These are phyloP conservation scores for Porphyrellus sp. DNA, from an alignment of 1,284 basidiomycete species.

Conservation along the genomic window DNA sequence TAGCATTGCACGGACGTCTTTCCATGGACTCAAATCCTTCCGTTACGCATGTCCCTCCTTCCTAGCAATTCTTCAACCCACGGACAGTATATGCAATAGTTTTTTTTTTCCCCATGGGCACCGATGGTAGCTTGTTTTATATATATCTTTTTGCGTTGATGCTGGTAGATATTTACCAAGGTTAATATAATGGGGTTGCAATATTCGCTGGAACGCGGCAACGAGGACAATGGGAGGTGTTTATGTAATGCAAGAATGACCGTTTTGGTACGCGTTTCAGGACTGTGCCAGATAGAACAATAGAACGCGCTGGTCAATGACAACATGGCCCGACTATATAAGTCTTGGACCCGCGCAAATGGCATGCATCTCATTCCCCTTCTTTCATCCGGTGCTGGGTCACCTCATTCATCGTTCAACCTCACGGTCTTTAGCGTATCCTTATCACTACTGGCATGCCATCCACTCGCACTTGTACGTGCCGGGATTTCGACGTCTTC, in stretches of 20 bases:
- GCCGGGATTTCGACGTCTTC: background rate
- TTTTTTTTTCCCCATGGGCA: conserved; percentile 1
- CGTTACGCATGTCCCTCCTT: conserved; percentile 9
- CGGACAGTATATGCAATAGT: conserved; percentile 15
- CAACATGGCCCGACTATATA: conserved; percentile 25
- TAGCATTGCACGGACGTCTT: conserved; percentile 17
- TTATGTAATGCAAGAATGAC: conserved; percentile 19
- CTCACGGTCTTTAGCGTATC: conserved; percentile 4
- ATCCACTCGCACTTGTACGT: conserved; percentile 41
- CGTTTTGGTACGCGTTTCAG: background rate
- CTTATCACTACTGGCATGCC: conserved; percentile 37
- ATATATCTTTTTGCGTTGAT: conserved; percentile 1
- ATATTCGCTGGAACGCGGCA: background rate
- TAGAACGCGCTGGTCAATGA: conserved; percentile 25
- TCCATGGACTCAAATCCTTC: conserved; percentile 17
- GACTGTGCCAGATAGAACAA: conserved; percentile 29
- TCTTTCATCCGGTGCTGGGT: conserved; percentile 30
- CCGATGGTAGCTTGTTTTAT: background rate
- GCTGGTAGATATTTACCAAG: background rate
- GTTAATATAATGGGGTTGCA: conserved; percentile 4
- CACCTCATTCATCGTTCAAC: conserved; percentile 25
- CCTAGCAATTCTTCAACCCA: conserved; percentile 12
- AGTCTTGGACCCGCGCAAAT: background rate
- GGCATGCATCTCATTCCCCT: conserved; percentile 6
- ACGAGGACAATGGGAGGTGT: conserved; percentile 27